These are phyloP conservation scores for Talaromyces sp. DNA, from an alignment of 2,329 filamentous ascomycete genomes.

Conservation along the genomic window DNA sequence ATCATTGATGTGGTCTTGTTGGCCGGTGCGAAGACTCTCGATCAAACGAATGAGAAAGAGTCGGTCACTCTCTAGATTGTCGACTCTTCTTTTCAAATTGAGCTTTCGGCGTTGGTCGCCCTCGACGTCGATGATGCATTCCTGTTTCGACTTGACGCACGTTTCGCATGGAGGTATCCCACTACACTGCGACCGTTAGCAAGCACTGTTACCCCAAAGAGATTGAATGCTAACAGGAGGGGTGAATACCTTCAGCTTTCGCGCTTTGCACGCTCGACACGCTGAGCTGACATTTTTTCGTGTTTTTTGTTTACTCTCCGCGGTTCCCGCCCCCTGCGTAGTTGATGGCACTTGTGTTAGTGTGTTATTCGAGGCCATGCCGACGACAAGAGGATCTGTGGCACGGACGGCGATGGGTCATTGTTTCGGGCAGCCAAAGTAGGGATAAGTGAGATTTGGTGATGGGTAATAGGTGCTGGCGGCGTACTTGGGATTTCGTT, in stretches of 20 bases:
- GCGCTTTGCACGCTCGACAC: conserved; percentile 14
- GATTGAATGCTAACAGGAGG: background rate
- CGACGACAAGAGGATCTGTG: background rate
- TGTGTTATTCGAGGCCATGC: conserved; percentile 4
- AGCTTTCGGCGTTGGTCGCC: conserved; percentile 18
- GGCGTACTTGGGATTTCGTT: background rate
- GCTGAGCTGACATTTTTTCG: conserved; percentile 18
- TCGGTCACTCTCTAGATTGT: conserved; percentile 14
- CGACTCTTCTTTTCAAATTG: conserved; percentile 17
- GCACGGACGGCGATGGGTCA: background rate
- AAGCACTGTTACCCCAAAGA: background rate
- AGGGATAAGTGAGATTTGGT: background rate
- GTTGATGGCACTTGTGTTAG: background rate
- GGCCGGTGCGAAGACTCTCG: conserved; percentile 7
- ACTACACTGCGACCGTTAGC: conserved; percentile 13
- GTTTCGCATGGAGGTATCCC: conserved; percentile 12
- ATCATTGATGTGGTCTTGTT: background rate
- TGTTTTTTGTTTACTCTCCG: conserved; percentile 8
- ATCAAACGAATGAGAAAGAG: conserved; percentile 4
- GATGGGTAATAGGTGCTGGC: background rate
- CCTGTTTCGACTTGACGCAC: conserved; percentile 12
- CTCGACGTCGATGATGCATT: conserved; percentile 17
- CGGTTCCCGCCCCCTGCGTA: background rate
- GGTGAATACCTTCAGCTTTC: conserved; percentile 14
- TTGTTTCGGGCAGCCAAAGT: background rate